Base-by-base conservation (phyloP, 768 basidiomycete genomes). In the Xanthoconium purpureum region DNA sequence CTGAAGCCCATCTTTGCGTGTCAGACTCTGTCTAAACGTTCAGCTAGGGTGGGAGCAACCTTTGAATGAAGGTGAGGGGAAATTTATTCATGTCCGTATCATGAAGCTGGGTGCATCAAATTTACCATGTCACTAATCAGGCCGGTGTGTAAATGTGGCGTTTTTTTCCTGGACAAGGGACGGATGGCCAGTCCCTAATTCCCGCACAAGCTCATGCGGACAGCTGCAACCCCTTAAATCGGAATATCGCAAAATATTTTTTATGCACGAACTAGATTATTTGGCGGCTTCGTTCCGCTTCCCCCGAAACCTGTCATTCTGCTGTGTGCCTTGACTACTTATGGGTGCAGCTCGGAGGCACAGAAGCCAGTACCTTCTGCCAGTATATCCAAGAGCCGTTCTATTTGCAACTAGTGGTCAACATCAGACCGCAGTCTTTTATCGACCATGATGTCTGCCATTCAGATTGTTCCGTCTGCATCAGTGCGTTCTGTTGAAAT, bases 71-170 rank as follows among this genome's bases (percentile, higher is more conserved):
- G 53, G 47, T 48, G 43, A 57, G 52, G 29, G 28, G 30, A 39
- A 50, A 45, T 44, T 37, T 35, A 43, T 65, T 67, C 63, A 70
- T 70, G 50, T 68, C 66, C 62, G 66, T 50, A 49, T 49, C 62
- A 63, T 63, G 47, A 63, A 53, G 50, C 47, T 33, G 47, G 58
- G 57, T 50, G 61, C 63, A 70, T 55, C 61, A 63, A 49, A 52
- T 45, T 44, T 37, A 52, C 38, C 46, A 43, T 35, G 33, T 40
- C 50, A 55, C 37, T 37, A 42, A 44, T 55, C 52, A 36, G 45
- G 44, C 52, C n/a, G 33, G 55, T 42, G 40, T 30, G 61, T 43
- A 47, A 47, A 52, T 56, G 55, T 36, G 55, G 57, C 32, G 37
- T 55, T 51, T 54, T 39, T 54, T 58, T 47, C 28, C 49, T 32